Evolutionary conservation across 148 eudicot species (phyloP).

Genomic region (Silene conica): DNA sequence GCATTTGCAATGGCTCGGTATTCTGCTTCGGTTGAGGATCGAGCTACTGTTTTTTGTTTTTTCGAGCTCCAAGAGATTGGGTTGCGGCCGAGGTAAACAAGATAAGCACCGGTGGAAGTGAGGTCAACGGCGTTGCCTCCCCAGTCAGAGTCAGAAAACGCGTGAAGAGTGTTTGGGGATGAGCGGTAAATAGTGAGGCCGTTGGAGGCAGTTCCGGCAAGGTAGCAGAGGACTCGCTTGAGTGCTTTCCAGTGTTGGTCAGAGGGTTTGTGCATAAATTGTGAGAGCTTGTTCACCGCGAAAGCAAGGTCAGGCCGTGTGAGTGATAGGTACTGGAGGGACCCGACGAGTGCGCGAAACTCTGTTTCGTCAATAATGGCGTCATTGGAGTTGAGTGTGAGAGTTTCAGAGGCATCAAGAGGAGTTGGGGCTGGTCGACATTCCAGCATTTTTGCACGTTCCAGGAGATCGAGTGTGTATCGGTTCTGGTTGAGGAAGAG

Average conservation of each 20-base stretch:
- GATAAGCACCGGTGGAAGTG: not conserved
- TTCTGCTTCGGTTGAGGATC: too few species aligned
- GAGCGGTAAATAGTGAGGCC: not conserved
- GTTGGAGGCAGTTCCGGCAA: too few species aligned
- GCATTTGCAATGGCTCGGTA: too few species aligned
- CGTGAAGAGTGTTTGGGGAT: not conserved
- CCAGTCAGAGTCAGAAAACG: not conserved
- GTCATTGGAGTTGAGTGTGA: not conserved
- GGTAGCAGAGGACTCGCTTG: not conserved
- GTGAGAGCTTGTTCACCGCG: not conserved
- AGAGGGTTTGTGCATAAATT: not conserved
- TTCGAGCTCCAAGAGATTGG: too few species aligned
- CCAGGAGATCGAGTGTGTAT: not conserved
- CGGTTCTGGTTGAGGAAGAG: not conserved
- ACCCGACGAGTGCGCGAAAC: not conserved
- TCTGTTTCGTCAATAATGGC: not conserved
- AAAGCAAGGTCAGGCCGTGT: not conserved
- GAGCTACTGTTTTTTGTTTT: too few species aligned
- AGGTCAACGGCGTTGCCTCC: not conserved
- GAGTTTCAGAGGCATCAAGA: too few species aligned
- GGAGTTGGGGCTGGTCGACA: not conserved
- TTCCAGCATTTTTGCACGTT: not conserved
- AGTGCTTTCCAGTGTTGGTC: not conserved
- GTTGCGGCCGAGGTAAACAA: too few species aligned
- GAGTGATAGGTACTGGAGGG: not conserved